Conservation (phyloP, 331 rosid species). For the Pyrus hybrid region DNA sequence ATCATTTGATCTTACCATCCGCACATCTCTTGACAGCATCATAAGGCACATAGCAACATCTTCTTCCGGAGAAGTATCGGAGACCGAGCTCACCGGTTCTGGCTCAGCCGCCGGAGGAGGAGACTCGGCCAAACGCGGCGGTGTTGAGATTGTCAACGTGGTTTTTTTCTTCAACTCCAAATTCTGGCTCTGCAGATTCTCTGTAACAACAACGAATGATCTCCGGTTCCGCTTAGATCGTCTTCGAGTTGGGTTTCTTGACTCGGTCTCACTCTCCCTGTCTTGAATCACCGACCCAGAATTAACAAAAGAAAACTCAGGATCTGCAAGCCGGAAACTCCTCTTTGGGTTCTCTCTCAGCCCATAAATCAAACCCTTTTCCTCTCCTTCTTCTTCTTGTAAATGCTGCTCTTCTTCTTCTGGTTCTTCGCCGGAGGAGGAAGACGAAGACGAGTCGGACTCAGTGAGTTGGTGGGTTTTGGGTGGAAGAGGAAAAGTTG, state of each 20-base stretch:
- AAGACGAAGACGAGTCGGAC: slow-evolving; percentile 20
- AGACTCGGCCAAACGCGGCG: slow-evolving; percentile 24
- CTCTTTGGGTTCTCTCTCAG: slow-evolving; percentile 54
- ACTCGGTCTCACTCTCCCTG: slow-evolving; percentile 75
- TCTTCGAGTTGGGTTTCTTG: slow-evolving; percentile 57
- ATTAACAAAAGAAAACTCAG: slow-evolving; percentile 40
- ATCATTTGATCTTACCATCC: slow-evolving; percentile 24
- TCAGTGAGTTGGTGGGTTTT: slow-evolving; percentile 18
- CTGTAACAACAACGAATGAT: not conserved
- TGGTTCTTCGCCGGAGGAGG: slow-evolving; percentile 19
- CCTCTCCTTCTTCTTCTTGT: slow-evolving; percentile 23
- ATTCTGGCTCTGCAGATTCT: not conserved
- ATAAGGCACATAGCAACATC: slow-evolving; percentile 71
- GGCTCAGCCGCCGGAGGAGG: slow-evolving; percentile 14
- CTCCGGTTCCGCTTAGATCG: slow-evolving; percentile 54
- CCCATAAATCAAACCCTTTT: slow-evolving; percentile 34
- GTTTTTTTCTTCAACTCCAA: slow-evolving; percentile 7
- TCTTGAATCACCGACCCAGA: slow-evolving; percentile 47
- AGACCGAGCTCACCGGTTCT: slow-evolving; percentile 53
- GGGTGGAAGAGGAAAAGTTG: slow-evolving; percentile 59
- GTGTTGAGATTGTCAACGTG: slow-evolving; percentile 13
- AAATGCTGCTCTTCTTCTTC: not conserved
- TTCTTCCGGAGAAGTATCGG: slow-evolving; percentile 58
- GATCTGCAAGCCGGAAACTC: slow-evolving; percentile 53
- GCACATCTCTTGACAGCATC: slow-evolving; percentile 67